Percentiles rank a stretch among this genome's conserved stretches.
These are phyloP conservation scores for Eucalyptus camaldulensis DNA, from an alignment of 345 rosid genomes.

Conservation along the genomic window DNA sequence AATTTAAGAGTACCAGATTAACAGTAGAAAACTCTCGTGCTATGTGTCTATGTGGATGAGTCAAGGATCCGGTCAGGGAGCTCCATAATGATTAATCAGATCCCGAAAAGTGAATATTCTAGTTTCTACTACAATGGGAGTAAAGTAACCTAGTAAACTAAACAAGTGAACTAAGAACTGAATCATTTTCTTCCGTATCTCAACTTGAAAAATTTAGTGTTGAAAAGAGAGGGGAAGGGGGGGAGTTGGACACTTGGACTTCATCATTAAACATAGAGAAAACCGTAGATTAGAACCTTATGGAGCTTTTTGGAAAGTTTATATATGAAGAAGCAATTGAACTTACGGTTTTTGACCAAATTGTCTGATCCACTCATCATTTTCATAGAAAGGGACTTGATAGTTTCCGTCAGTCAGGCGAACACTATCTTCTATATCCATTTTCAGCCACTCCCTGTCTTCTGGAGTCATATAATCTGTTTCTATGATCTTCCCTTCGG, in stretches of 20 bases:
- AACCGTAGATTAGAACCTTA: neutral
- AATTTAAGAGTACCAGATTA: neutral
- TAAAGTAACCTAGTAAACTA: neutral
- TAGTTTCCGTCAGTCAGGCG: slow-evolving; percentile 28
- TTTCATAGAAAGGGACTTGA: slow-evolving; percentile 71
- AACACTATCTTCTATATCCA: slow-evolving; percentile 82
- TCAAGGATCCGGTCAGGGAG: neutral
- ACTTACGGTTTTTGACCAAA: slow-evolving; percentile 84
- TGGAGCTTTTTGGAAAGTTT: neutral
- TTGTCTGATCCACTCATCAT: slow-evolving; percentile 55
- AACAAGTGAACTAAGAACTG: neutral
- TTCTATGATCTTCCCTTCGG: slow-evolving; percentile 68
- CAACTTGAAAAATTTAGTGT: neutral
- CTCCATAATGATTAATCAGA: neutral
- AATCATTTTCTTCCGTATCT: neutral
- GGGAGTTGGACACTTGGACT: neutral
- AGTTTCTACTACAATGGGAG: neutral
- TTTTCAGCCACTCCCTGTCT: slow-evolving; percentile 88
- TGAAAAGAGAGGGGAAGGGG: accelerated
- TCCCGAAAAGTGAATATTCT: neutral
- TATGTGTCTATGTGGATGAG: neutral
- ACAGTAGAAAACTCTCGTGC: neutral
- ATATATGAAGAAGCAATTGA: neutral
- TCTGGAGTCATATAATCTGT: slow-evolving; percentile 80
- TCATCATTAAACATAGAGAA: neutral